Base-by-base conservation (phyloP, 352 stramenopile genomes). In the Pythium sp. region DNA sequence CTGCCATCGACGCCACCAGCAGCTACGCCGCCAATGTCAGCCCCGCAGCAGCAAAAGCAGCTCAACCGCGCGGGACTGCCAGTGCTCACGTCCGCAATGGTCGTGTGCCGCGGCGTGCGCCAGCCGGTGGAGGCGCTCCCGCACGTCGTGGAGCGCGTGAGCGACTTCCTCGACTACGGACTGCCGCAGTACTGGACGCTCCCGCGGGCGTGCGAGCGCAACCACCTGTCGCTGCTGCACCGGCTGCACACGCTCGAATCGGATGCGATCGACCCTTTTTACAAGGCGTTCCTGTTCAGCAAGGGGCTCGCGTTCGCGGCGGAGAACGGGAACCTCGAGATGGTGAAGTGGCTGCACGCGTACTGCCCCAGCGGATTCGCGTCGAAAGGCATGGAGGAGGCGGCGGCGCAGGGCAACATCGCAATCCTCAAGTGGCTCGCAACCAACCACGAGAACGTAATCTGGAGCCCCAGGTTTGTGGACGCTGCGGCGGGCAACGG, bases 341-440 rank as follows among this genome's bases (percentile, higher is more conserved):
- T 74, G 43, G 58, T 67, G 7, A 22, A 56, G 24, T 74, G 56
- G 62, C 64, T 74, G 15, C 58, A 72, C 53, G 64, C n/a, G 46
- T 65, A 74, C 58, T 69, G 69, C 14, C 41, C 65, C 1, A 26
- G 3, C 0, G 69, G 69, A 11, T 69, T 69, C 26, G 58, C 32
- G 15, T 36, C 41, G 11, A 68, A 69, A 20, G 69, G 66, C 18
- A 69, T 74, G 60, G 67, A 73, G 32, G 36, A 54, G 30, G 68
- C 68, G 4, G 54, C 64, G 11, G 54, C 36, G 6, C 32, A 26
- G 28, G 57, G 68, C 30, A 30, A 71, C 54, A 14, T 73, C 20
- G 41, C 34, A 15, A 41, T 67, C 18, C 47, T 73, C 26, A 41
- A 41, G 34, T 73, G 55, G 63, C 68, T 73, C 22, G 34, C 47